phyloP scores from a whole-genome alignment of 768 basidiomycete species.

The Porphyrellus cyaneotinctus region DNA sequence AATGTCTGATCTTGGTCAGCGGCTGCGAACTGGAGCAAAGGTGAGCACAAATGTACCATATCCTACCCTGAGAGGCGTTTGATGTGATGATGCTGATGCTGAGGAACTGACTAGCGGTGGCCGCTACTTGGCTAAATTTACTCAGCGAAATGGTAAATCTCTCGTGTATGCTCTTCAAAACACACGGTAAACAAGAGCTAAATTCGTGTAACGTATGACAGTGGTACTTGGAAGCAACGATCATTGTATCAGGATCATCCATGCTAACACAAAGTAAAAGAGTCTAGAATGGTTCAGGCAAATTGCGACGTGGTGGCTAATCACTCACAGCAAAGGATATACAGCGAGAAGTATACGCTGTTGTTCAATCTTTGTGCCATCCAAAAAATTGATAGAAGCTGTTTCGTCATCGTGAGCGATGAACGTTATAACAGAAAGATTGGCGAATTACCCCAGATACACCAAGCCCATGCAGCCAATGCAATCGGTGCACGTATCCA shows the following conservation, averaged over 20 bases:
- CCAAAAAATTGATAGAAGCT: slow-evolving; percentile 95
- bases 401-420: slow-evolving; percentile 1
- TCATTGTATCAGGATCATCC: slow-evolving; percentile 95
- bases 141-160: background rate
- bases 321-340: slow-evolving; percentile 85
- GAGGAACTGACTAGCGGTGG: background rate
- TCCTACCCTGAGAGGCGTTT: slow-evolving; percentile 32
- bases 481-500: slow-evolving; percentile 87
- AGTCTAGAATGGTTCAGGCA: slow-evolving; percentile 44
- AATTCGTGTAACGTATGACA: slow-evolving; percentile 12
- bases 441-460: slow-evolving; percentile 78
- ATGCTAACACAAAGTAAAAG: slow-evolving; percentile 91
- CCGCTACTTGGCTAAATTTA: background rate
- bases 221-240: background rate
- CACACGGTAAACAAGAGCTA: slow-evolving; percentile 8
- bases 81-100: background rate
- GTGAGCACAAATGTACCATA: slow-evolving; percentile 79
- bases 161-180: background rate
- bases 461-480: slow-evolving; percentile 89
- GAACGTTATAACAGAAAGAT: background rate
- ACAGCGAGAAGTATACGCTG: slow-evolving; percentile 89
- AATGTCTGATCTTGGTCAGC: slow-evolving; percentile 69
- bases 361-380: slow-evolving; percentile 90
- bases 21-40: slow-evolving; percentile 80
- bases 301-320: background rate